Percentiles rank a stretch among this genome's conserved stretches.
Evolutionary conservation across 768 basidiomycete genomes (phyloP).

Genomic region (Scleroderma bovista): DNA sequence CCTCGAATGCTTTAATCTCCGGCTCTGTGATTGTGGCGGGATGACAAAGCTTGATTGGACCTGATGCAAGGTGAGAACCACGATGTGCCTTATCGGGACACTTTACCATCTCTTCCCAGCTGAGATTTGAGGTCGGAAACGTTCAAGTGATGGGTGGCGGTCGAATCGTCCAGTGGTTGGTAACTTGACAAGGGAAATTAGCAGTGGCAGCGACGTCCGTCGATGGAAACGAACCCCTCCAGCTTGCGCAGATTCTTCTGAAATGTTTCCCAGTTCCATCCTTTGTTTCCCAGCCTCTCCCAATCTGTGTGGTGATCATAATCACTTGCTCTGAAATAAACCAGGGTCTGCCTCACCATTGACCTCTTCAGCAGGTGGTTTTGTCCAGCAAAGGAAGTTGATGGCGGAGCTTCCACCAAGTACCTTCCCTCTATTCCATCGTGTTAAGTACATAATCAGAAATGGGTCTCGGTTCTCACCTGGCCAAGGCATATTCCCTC

Average conservation of each 20-base stretch:
- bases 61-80: neutral
- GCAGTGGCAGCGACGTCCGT: neutral
- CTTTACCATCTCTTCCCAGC: slow-evolving; percentile 1
- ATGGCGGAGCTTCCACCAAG: slow-evolving; percentile 40
- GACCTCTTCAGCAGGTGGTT: slow-evolving; percentile 26
- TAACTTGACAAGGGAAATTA: neutral
- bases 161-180: neutral
- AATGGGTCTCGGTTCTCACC: neutral
- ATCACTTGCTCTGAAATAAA: neutral
- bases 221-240: slow-evolving; percentile 28
- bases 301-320: slow-evolving; percentile 12
- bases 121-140: neutral
- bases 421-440: slow-evolving; percentile 18
- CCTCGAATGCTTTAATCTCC: slow-evolving; percentile 7
- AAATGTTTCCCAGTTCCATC: slow-evolving; percentile 49
- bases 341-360: slow-evolving; percentile 15
- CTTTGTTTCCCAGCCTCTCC: slow-evolving; percentile 48
- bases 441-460: neutral
- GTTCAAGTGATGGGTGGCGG: neutral
- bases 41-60: slow-evolving; percentile 9
- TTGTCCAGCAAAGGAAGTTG: slow-evolving; percentile 35
- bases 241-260: slow-evolving; percentile 33
- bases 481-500: slow-evolving; percentile 3
- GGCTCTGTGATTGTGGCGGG: slow-evolving; percentile 5
- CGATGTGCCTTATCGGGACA: neutral